phyloP scores from a whole-genome alignment of 73 alveolate genomes.

The Tetrahymena thermophila region DNA sequence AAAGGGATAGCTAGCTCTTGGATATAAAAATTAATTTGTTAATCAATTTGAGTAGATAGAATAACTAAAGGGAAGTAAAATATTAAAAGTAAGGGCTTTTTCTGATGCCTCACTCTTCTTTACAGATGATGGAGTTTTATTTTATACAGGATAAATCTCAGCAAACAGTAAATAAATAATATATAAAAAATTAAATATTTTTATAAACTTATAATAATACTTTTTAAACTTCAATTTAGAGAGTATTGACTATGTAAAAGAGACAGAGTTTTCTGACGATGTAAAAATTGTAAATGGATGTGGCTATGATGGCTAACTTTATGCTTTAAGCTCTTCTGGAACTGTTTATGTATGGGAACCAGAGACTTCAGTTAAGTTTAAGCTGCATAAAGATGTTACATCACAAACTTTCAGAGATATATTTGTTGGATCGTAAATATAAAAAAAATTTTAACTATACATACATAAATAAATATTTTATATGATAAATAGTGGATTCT shows the following conservation, averaged over 20 bases:
- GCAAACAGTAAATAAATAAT: background rate
- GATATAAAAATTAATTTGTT: background rate
- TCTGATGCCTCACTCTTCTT: background rate
- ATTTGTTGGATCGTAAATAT: background rate
- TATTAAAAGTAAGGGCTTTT: background rate
- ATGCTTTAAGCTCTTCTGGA: background rate
- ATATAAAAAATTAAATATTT: too few species aligned
- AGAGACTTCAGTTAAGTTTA: background rate
- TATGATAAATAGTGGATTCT: background rate
- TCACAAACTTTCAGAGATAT: background rate
- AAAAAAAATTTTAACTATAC: background rate
- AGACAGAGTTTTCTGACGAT: background rate
- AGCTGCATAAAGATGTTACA: background rate
- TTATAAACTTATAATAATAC: too few species aligned
- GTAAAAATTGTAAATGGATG: background rate
- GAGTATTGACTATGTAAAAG: background rate
- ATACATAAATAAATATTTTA: background rate
- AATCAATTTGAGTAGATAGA: background rate
- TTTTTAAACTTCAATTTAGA: background rate
- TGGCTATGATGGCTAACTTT: background rate
- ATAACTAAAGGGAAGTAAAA: background rate
- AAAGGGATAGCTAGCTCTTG: background rate
- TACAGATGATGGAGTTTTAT: background rate
- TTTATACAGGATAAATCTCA: background rate
- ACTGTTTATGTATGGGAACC: background rate